Conservation (phyloP, 2,329 filamentous ascomycete genomes). For the Chaetoscypha palmicola region DNA sequence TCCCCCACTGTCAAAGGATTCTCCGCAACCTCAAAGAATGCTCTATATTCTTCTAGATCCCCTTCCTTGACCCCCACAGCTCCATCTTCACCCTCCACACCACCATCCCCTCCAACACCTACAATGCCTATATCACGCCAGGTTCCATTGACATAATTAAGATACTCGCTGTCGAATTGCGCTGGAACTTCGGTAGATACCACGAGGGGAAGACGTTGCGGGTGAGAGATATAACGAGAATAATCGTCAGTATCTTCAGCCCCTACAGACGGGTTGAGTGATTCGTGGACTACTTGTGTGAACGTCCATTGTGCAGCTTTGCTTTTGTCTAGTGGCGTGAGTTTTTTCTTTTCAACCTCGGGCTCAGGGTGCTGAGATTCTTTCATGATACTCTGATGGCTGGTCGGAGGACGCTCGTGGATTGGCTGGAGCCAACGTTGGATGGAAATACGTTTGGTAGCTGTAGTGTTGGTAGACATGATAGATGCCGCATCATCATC, state of each 20-base stretch:
- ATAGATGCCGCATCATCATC: slow-evolving; percentile 40
- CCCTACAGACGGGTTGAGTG: slow-evolving; percentile 76
- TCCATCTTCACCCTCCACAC: neutral
- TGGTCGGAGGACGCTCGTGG: slow-evolving; percentile 28
- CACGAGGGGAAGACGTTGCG: slow-evolving; percentile 79
- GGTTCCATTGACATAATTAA: slow-evolving; percentile 69
- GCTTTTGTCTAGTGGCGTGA: slow-evolving; percentile 63
- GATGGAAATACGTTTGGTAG: slow-evolving; percentile 45
- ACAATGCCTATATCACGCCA: slow-evolving; percentile 45
- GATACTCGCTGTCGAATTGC: slow-evolving; percentile 59
- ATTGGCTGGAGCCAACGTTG: slow-evolving; percentile 54
- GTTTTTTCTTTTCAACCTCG: slow-evolving; percentile 40
- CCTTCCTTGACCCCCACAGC: slow-evolving; percentile 24
- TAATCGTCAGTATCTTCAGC: slow-evolving; percentile 78
- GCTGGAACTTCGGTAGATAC: slow-evolving; percentile 60
- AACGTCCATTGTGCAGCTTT: slow-evolving; percentile 84
- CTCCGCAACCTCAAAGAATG: slow-evolving; percentile 69
- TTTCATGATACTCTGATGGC: slow-evolving; percentile 50
- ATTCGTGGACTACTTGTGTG: slow-evolving; percentile 76
- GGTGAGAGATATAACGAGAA: slow-evolving; percentile 79
- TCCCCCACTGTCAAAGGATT: slow-evolving; percentile 83
- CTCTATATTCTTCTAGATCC: slow-evolving; percentile 65
- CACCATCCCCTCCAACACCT: slow-evolving; percentile 10
- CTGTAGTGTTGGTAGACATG: slow-evolving; percentile 35
- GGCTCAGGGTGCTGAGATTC: slow-evolving; percentile 30